These are phyloP conservation scores for Erythrobasidium yunnanense DNA, from an alignment of 768 basidiomycete genomes.

Conservation along the genomic window DNA sequence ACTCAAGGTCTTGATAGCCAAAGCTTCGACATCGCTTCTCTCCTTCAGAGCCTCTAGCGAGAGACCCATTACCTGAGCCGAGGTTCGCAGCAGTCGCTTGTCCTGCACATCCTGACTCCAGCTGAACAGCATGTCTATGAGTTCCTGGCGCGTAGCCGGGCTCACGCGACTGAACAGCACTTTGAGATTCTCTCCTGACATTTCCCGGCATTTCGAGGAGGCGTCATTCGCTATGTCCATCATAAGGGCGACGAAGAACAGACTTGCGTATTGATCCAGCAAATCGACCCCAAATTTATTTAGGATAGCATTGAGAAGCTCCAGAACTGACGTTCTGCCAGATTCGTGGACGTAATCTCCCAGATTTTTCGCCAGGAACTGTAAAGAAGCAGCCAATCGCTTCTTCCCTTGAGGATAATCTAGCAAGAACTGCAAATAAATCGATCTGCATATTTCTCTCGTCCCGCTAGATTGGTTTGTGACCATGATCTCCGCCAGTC, in stretches of 20 bases:
- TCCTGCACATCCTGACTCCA: conserved; percentile 64
- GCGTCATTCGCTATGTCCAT: conserved; percentile 92
- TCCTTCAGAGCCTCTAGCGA: conserved; percentile 57
- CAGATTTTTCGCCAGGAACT: conserved; percentile 82
- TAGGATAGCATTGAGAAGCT: conserved; percentile 72
- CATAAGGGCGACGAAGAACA: conserved; percentile 80
- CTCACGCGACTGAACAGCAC: conserved; percentile 60
- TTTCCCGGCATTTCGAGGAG: conserved; percentile 74
- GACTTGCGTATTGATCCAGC: conserved; percentile 60
- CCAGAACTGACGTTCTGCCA: conserved; percentile 86
- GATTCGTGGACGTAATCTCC: conserved; percentile 72
- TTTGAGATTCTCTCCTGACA: conserved; percentile 74
- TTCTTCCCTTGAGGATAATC: conserved; percentile 96
- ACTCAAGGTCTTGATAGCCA: conserved; percentile 16
- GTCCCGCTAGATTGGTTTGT: conserved; percentile 82
- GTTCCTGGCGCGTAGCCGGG: conserved; percentile 49
- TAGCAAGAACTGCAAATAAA: conserved; percentile 83
- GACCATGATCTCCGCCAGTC: conserved; percentile 79
- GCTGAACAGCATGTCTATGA: conserved; percentile 61
- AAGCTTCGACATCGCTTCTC: conserved; percentile 43
- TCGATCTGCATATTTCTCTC: conserved; percentile 78
- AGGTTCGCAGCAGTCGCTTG: conserved; percentile 56
- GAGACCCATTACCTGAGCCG: conserved; percentile 72
- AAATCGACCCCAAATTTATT: conserved; percentile 68
- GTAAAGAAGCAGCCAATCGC: conserved; percentile 73